phyloP scores from a whole-genome alignment of 495 filamentous ascomycete species.

The Podospora sp. region DNA sequence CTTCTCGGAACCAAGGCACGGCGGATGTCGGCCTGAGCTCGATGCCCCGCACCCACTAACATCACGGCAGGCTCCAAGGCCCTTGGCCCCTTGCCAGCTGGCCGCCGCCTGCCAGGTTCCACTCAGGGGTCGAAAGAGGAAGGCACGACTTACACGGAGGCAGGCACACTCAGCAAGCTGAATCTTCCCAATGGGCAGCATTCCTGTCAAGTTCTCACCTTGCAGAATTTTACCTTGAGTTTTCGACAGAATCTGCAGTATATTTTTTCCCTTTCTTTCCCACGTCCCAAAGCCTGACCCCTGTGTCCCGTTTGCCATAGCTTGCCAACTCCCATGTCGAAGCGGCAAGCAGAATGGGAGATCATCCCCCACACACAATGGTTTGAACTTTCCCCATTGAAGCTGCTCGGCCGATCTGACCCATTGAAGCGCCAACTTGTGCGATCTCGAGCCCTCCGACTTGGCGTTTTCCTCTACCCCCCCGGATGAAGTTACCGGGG shows the following conservation, averaged over 20 bases:
- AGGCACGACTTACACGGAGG: slow-evolving; percentile 23
- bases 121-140: slow-evolving; percentile 18
- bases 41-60: background rate
- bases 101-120: background rate
- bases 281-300: background rate
- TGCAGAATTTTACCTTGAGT: background rate
- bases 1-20: background rate
- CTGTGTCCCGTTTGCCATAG: background rate
- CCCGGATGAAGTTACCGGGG: background rate
- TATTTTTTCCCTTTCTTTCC: background rate
- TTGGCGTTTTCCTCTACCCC: background rate
- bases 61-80: background rate
- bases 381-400: background rate
- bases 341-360: background rate
- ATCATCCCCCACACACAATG: background rate
- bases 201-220: background rate
- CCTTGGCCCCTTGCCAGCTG: slow-evolving; percentile 3
- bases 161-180: background rate
- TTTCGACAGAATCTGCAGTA: background rate
- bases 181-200: background rate
- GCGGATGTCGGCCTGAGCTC: background rate
- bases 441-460: too few relatives aligned
- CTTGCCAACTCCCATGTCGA: background rate
- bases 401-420: background rate
- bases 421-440: background rate